Evolutionary conservation across 2,329 filamentous ascomycete genomes (phyloP), one percentile per base, ranked within the genome.

Genomic region (Arthrocladium fulminans): DNA sequence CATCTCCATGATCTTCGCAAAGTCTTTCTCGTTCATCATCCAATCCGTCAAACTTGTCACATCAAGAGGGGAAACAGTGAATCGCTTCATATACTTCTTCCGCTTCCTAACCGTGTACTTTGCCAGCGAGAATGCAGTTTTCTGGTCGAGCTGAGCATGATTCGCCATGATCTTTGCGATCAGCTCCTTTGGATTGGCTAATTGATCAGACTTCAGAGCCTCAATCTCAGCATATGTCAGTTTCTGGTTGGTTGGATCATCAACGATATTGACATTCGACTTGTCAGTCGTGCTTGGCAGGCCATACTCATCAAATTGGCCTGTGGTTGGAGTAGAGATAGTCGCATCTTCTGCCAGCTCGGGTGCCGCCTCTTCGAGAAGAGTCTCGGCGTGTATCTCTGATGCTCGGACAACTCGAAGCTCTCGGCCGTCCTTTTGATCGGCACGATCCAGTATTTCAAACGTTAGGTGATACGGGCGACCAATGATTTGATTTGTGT

Each of bases 21-120:
- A 75, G 57, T 97, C 89, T 60, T 84, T 86, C 59, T 94, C 86
- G 49, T 83, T 74, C 43, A 95, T 68, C 60, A 90, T 74, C 72
- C 84, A 94, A 57, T 88, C 79, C 17, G 81, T 80, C 53, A 97
- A 71, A 54, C 80, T 75, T 0, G 81, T 75, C 12, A 94, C 80
- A 61, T 96, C 88, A 57, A 97, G 69, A 0, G 90, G 90, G 45
- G 94, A 66, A 1, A 92, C 79, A 0, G 85, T 87, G 61, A 98
- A 97, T 10, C 88, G 76, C 59, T 85, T 83, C 54, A 97, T 77
- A 64, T 94, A 97, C 67, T 98, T 98, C 63, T 83, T 89, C 55
- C 86, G 84, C 71, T 98, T 98, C 39, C 94, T 75, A 15, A 97
- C 72, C 61, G 92, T 95, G 68, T 98, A 98, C 66, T 98, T 98